Base-by-base conservation (phyloP, 2,329 filamentous ascomycete genomes). In the Colletotrichum sansevieriae region DNA sequence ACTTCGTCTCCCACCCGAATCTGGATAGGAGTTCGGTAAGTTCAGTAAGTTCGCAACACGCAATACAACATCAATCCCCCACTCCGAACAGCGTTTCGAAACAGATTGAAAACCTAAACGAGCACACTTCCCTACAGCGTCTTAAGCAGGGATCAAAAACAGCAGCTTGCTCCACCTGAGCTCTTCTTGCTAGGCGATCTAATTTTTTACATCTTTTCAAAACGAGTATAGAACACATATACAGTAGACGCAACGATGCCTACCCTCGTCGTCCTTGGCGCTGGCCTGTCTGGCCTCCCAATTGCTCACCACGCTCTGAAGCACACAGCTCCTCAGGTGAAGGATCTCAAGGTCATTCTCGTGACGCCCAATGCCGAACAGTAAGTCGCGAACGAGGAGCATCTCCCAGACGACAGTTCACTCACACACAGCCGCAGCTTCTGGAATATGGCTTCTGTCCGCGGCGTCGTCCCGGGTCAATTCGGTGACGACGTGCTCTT, bases 401-500 rank as follows among this genome's bases (percentile, higher is more conserved):
- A 18, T 20, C 3, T 29, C 8, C 29, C 5, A 29, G 6, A 15
- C 3, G 25, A 25, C 15, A 22, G 4, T 12, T 37, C n/a, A 55
- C 35, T 12, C 20, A 62, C 61, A 68, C 5, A 71, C 68, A 0
- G 25, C 20, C 83, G 85, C 72, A 85, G 87, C 72, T 88, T 82
- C 77, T 87, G 85, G 85, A 88, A 87, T 72, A 70, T 88, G 7
- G 85, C 85, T 1, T 83, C 86, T 2, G 83, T 86, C n/a, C 84
- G 86, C 43, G 84, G 83, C 71, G 80, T 88, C 44, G 79, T 88
- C 22, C 85, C 85, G 1, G 82, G 81, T 33, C 75, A 79, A 39
- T 76, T 87, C 63, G 77, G 79, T 15, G 83, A 86, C 68, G 79
- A 84, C 6, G 76, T 83, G 65, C 79, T 87, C 57, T 82, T 84